Evolutionary conservation across 441 rosid genomes (phyloP), one percentile per base, ranked within the genome.

Genomic region (Pelargonium australe): DNA sequence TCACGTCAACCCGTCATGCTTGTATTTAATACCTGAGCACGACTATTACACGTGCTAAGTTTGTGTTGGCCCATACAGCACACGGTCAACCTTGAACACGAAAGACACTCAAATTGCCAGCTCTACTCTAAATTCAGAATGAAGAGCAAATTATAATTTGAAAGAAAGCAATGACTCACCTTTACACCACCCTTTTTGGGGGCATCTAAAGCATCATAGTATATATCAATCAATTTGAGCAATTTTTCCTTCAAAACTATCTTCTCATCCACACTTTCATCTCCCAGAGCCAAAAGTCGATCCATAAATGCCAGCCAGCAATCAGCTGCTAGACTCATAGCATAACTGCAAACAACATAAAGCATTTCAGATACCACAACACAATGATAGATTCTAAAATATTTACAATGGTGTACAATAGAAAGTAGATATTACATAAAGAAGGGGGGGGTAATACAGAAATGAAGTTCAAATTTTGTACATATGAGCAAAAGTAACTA

Each of bases 141-240:
- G 41, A 37, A 37, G 41, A 37, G 41, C 41, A 37, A 53, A 7
- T 66, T 40, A 57, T 37, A 44, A 55, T 19, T 11, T 49, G 57
- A 14, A 49, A 14, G 57, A 14, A 60, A 5, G 11, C 17, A 17
- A 28, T n/a, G 44, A 31, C 41, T 14, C n/a, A 63, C 66, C 66
- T 63, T 63, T 28, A 28, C 80, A 70, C 7, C 90, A 2, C 84
- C 72, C 14, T 75, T 81, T 68, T 91, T 91, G 0, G 96, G 85
- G 63, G 96, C 96, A 84, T 91, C 97, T n/a, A 93, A 70, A 66
- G 98, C 91, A 71, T 91, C 88, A 67, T 91, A 93, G 49, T 88
- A 93, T 60, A 83, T 67, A 72, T 89, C 83, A 41, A 85, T 73
- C 63, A 89, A 68, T 41, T 13, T 76, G 0, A n/a, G 19, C 37